Conservation (phyloP, 2,329 filamentous ascomycete genomes). For the Alternaria longipes region DNA sequence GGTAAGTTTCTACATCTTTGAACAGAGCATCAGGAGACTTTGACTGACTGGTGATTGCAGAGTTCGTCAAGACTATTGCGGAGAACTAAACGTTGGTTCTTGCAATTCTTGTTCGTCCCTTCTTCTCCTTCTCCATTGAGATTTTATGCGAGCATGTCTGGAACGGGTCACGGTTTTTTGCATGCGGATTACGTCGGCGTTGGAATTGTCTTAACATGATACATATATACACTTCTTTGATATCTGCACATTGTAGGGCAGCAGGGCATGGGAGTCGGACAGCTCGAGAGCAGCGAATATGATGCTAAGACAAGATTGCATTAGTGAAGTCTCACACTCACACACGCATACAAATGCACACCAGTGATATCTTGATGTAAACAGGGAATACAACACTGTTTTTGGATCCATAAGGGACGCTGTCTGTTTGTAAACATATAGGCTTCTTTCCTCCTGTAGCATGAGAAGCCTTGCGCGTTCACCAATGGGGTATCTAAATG, state of each 20-base stretch:
- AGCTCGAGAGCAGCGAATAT: neutral
- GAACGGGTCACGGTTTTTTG: conserved; percentile 34
- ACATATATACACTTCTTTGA: conserved; percentile 9
- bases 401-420: conserved; percentile 44
- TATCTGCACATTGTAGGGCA: conserved; percentile 9
- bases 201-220: conserved; percentile 23
- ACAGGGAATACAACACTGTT: conserved; percentile 29
- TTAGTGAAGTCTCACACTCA: neutral
- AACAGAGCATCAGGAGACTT: no score
- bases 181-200: conserved; percentile 42
- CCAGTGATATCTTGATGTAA: neutral
- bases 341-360: neutral
- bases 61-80: conserved; percentile 52
- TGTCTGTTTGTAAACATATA: conserved; percentile 32
- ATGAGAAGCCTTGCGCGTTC: conserved; percentile 47
- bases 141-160: conserved; percentile 31
- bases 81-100: conserved; percentile 43
- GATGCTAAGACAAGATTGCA: conserved; percentile 3
- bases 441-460: conserved; percentile 34
- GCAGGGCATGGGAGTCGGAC: conserved; percentile 1
- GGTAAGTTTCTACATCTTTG: conserved; percentile 63
- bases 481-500: conserved; percentile 43
- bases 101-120: conserved; percentile 1
- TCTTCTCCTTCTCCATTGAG: neutral
- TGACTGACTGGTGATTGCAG: conserved; percentile 27